Percentiles rank a stretch among this genome's conserved stretches.
Evolutionary conservation across 129 eudicot species (phyloP).

Genomic region (Logfia minima): DNA sequence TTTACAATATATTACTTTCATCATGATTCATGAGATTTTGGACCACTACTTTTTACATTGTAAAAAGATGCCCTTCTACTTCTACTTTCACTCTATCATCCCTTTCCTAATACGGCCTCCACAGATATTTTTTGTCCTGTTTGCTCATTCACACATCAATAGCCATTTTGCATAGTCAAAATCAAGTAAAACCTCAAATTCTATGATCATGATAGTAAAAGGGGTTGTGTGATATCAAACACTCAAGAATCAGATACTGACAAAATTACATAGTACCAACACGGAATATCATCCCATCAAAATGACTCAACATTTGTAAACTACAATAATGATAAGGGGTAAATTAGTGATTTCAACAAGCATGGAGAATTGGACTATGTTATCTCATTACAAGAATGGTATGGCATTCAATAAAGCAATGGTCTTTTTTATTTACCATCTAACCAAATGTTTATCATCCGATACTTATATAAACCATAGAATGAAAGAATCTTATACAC

Average conservation of each 20-base stretch:
- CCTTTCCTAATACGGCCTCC: conserved; percentile 23
- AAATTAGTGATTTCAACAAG: not conserved
- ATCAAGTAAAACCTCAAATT: conserved; percentile 21
- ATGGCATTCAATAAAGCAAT: not conserved
- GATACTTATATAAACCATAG: not conserved
- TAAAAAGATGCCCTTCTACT: conserved; percentile 27
- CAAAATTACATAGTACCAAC: conserved; percentile 27
- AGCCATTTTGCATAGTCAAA: conserved; percentile 27
- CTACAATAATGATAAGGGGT: not conserved
- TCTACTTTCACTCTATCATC: conserved; percentile 27
- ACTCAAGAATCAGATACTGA: conserved; percentile 21
- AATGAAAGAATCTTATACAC: not conserved
- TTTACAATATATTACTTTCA: conserved; percentile 20
- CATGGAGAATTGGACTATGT: not conserved
- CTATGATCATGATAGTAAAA: conserved; percentile 10
- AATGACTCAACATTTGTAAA: not conserved
- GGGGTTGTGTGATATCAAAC: conserved; percentile 9
- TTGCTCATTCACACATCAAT: conserved; percentile 21
- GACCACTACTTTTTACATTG: conserved; percentile 19
- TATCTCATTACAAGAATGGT: conserved; percentile 5
- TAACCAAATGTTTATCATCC: not conserved
- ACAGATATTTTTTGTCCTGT: conserved; percentile 25
- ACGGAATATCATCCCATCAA: conserved; percentile 30
- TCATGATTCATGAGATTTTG: conserved; percentile 37
- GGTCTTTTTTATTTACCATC: not conserved